Evolutionary conservation across 305 asterid genomes (phyloP).

Genomic region (Withania somnifera): DNA sequence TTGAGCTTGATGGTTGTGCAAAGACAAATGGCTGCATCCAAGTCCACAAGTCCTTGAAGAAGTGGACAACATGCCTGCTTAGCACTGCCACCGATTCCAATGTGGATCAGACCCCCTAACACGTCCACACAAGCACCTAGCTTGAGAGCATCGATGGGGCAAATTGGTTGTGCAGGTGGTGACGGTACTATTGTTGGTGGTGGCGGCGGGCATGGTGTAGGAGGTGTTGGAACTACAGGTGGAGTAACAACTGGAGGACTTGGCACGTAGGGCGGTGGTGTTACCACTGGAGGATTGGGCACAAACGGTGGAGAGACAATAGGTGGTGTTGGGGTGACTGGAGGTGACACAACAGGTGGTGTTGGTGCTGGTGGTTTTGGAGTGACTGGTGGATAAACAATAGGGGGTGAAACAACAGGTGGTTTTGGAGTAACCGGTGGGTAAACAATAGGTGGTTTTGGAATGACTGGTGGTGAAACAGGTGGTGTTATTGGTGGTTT

Average conservation of each 20-base stretch:
- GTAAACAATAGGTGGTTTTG: neutral
- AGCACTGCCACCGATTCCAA: constrained; percentile 39
- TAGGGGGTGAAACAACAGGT: constrained; percentile 1
- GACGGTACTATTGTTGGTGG: constrained; percentile 19
- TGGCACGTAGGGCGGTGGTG: constrained; percentile 21
- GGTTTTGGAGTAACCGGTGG: neutral
- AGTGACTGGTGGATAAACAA: constrained; percentile 6
- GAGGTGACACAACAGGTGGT: neutral
- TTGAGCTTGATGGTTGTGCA: constrained; percentile 62
- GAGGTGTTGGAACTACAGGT: constrained; percentile 5
- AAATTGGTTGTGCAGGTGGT: constrained; percentile 20
- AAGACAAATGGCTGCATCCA: constrained; percentile 64
- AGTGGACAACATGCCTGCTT: constrained; percentile 53
- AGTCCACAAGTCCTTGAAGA: constrained; percentile 34
- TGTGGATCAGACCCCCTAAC: constrained; percentile 39
- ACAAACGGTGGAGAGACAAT: constrained; percentile 5
- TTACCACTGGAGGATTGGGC: constrained; percentile 11
- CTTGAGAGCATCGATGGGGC: constrained; percentile 51
- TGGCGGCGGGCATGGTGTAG: constrained; percentile 1
- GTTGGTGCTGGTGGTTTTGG: neutral
- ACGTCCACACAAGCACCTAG: constrained; percentile 51
- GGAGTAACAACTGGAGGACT: constrained; percentile 7
- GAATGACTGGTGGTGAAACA: constrained; percentile 5
- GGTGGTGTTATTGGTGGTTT: constrained; percentile 10
- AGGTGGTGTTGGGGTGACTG: constrained; percentile 10